Conservation (phyloP, 192 early-diverging fungal genomes). For the Radiomyces spectabilis region DNA sequence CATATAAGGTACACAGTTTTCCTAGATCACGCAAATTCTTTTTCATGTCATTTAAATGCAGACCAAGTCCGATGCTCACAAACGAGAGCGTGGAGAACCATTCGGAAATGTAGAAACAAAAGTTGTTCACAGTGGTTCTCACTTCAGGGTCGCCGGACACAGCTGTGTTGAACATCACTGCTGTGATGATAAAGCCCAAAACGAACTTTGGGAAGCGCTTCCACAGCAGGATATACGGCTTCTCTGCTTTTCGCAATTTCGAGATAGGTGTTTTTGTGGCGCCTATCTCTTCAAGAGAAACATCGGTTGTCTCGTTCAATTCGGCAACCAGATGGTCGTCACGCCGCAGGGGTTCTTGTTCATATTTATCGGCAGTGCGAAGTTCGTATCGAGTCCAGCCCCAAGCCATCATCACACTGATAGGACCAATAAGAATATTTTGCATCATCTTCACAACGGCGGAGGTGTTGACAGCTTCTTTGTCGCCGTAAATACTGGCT, state of each 20-base stretch:
- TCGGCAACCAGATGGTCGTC: too few species aligned
- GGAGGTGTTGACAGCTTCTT: constrained; percentile 34
- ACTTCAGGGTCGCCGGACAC: constrained; percentile 22
- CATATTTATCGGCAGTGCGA: constrained; percentile 1
- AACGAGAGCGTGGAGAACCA: constrained; percentile 47
- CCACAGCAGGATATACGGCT: constrained; percentile 30
- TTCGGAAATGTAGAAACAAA: constrained; percentile 44
- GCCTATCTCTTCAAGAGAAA: background rate
- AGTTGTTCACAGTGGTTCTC: constrained; percentile 29
- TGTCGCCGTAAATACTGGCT: constrained; percentile 40
- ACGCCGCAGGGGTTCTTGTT: constrained; percentile 2
- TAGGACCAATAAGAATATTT: constrained; percentile 46
- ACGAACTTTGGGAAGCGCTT: constrained; percentile 47
- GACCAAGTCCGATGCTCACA: constrained; percentile 42
- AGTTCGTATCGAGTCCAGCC: constrained; percentile 38
- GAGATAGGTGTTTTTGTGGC: background rate
- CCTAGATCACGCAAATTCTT: constrained; percentile 31
- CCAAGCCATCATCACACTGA: constrained; percentile 38
- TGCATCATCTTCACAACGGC: constrained; percentile 50
- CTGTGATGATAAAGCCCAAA: constrained; percentile 39
- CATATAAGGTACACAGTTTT: constrained; percentile 36
- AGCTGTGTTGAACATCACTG: constrained; percentile 38
- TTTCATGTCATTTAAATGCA: constrained; percentile 41
- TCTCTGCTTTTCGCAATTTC: constrained; percentile 16
- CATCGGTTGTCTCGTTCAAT: background rate